Percentiles rank a stretch among this genome's conserved stretches.
phyloP scores from a whole-genome alignment of 2,329 filamentous ascomycete genomes.

The Atkinsonella hypoxylon region DNA sequence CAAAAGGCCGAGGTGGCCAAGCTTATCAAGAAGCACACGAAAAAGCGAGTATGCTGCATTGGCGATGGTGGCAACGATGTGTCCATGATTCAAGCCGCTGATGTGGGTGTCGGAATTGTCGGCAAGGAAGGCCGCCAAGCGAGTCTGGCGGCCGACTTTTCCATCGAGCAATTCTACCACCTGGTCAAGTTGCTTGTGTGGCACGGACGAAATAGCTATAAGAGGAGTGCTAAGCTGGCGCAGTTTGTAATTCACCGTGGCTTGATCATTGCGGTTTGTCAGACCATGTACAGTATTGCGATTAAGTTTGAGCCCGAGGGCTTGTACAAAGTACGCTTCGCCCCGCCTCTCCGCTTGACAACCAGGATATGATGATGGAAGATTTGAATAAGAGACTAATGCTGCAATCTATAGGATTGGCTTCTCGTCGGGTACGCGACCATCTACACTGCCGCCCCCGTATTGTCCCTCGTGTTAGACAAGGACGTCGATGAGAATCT shows the following conservation, averaged over 20 bases:
- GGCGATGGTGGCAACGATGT: slow-evolving; percentile 98
- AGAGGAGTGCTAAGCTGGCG: slow-evolving; percentile 84
- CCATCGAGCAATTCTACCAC: slow-evolving; percentile 89
- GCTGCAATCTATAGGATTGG: slow-evolving; percentile 54
- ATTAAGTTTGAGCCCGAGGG: slow-evolving; percentile 87
- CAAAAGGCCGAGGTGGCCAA: slow-evolving; percentile 92
- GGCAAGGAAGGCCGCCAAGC: slow-evolving; percentile 96
- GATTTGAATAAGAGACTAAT: slow-evolving; percentile 7
- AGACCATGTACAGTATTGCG: slow-evolving; percentile 95
- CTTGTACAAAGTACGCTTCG: slow-evolving; percentile 56
- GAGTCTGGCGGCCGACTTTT: slow-evolving; percentile 90
- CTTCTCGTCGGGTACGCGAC: slow-evolving; percentile 94
- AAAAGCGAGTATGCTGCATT: slow-evolving; percentile 94
- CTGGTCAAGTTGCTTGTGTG: slow-evolving; percentile 95
- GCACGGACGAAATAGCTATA: slow-evolving; percentile 97
- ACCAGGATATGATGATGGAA: no score
- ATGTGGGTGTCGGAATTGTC: slow-evolving; percentile 95
- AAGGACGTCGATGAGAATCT: slow-evolving; percentile 89
- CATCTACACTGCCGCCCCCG: slow-evolving; percentile 85
- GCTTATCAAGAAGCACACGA: slow-evolving; percentile 81
- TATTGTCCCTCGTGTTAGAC: slow-evolving; percentile 88
- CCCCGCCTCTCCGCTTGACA: neutral
- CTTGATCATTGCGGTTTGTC: slow-evolving; percentile 86
- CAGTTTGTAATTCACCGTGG: slow-evolving; percentile 98
- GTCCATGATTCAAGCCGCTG: slow-evolving; percentile 96